phyloP scores from a whole-genome alignment of 306 rosid genomes.

The Inga leiocalycina region DNA sequence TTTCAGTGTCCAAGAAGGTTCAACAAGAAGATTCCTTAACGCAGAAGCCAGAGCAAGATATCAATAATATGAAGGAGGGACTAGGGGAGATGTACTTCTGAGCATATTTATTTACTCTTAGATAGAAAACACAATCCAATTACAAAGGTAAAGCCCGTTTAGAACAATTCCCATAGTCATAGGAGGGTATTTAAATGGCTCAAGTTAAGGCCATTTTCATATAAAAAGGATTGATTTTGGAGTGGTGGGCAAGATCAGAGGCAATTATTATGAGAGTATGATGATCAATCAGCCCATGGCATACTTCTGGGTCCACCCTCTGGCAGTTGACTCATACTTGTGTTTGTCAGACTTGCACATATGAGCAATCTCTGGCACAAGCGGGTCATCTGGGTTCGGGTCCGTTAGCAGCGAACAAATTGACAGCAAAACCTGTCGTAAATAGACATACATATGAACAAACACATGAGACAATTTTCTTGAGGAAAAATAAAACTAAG shows the following conservation, averaged over 20 bases:
- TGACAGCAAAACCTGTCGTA: constrained; percentile 75
- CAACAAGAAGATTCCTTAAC: not conserved
- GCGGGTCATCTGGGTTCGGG: constrained; percentile 94
- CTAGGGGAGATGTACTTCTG: not conserved
- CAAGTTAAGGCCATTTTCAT: constrained; percentile 27
- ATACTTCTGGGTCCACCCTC: constrained; percentile 92
- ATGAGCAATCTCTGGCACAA: constrained; percentile 93
- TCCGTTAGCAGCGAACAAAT: constrained; percentile 86
- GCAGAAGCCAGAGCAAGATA: not conserved
- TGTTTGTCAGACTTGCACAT: constrained; percentile 78
- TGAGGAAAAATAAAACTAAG: not conserved
- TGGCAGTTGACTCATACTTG: constrained; percentile 81
- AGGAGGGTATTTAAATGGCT: constrained; percentile 10
- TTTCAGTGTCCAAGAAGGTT: not conserved
- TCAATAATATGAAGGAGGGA: not conserved
- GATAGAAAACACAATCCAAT: constrained; percentile 34
- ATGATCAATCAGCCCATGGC: constrained; percentile 66
- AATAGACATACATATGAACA: not conserved
- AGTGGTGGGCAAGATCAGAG: not conserved
- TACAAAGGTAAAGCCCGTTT: constrained; percentile 39
- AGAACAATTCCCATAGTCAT: constrained; percentile 39
- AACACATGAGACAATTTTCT: not conserved
- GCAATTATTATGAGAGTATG: constrained; percentile 10
- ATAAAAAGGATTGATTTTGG: constrained; percentile 15
- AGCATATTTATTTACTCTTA: constrained; percentile 33